phyloP scores from a whole-genome alignment of 106 monocot genomes.

The Agapanthus africanus region DNA sequence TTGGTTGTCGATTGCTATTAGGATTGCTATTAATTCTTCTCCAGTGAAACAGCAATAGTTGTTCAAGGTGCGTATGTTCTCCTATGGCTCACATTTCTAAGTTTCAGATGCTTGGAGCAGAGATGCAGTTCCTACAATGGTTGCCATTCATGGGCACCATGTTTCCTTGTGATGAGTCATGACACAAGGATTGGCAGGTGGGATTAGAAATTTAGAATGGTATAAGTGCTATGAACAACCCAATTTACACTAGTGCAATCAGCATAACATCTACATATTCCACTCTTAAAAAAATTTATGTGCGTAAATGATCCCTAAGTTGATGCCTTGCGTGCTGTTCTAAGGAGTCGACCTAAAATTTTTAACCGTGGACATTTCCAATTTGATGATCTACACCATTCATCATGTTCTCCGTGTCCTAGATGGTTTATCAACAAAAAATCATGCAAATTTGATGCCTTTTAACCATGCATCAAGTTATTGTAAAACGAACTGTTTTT shows the following conservation, averaged over 20 bases:
- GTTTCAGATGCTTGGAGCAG: slow-evolving; percentile 96
- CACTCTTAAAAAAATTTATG: too few relatives aligned
- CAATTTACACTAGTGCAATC: slow-evolving; percentile 9
- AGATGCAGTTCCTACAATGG: slow-evolving; percentile 84
- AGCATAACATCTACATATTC: slow-evolving; percentile 7
- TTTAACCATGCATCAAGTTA: too few relatives aligned
- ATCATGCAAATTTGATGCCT: too few relatives aligned
- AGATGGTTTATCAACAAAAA: too few relatives aligned
- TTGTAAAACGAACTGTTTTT: too few relatives aligned
- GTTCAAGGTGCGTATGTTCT: slow-evolving; percentile 53
- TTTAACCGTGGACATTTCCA: too few relatives aligned
- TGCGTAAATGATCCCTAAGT: too few relatives aligned
- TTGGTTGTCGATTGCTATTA: slow-evolving; percentile 48
- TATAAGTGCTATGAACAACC: slow-evolving; percentile 20
- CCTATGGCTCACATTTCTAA: slow-evolving; percentile 80
- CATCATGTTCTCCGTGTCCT: too few relatives aligned
- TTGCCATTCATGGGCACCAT: slow-evolving; percentile 72
- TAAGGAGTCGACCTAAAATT: too few relatives aligned
- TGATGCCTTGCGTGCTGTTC: too few relatives aligned
- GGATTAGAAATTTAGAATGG: slow-evolving; percentile 56
- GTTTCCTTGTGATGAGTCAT: slow-evolving; percentile 77
- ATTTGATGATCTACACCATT: too few relatives aligned
- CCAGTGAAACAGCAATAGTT: slow-evolving; percentile 43
- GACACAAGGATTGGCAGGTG: slow-evolving; percentile 81
- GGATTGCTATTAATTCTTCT: slow-evolving; percentile 45